phyloP scores from a whole-genome alignment of 2,329 filamentous ascomycete species.

The Diaporthe nobilis region DNA sequence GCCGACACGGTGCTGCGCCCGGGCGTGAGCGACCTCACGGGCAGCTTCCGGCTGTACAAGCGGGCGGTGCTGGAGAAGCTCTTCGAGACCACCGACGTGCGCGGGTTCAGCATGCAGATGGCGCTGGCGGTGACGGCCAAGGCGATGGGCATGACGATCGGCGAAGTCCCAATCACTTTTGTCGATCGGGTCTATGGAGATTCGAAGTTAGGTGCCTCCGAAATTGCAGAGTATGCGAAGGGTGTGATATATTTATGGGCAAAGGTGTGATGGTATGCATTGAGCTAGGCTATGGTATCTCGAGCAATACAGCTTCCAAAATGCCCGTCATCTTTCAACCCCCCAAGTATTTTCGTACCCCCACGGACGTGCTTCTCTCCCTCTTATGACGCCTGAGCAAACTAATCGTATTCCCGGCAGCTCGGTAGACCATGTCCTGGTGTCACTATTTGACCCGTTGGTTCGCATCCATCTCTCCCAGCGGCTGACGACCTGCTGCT shows the following conservation, averaged over 20 bases:
- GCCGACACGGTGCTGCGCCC: slow-evolving; percentile 94
- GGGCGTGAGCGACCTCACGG: slow-evolving; percentile 95
- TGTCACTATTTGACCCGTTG: too few relatives aligned
- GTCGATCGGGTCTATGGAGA: slow-evolving; percentile 94
- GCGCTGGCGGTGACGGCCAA: slow-evolving; percentile 99
- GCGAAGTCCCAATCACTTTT: slow-evolving; percentile 96
- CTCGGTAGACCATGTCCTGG: too few relatives aligned
- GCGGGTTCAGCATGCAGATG: slow-evolving; percentile 99
- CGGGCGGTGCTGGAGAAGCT: slow-evolving; percentile 89
- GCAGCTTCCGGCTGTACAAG: slow-evolving; percentile 96
- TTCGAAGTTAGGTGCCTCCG: background rate
- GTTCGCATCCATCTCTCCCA: too few relatives aligned
- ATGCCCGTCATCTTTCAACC: too few relatives aligned
- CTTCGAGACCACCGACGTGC: slow-evolving; percentile 91
- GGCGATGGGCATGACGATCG: slow-evolving; percentile 93
- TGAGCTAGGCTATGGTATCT: too few relatives aligned
- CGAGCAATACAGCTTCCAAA: too few relatives aligned
- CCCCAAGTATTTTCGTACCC: too few relatives aligned
- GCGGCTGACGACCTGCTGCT: too few relatives aligned
- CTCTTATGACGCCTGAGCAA: too few relatives aligned
- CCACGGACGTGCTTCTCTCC: too few relatives aligned
- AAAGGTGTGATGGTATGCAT: slow-evolving; percentile 81
- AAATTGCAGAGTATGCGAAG: slow-evolving; percentile 54
- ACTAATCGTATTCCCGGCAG: too few relatives aligned
- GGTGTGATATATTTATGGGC: slow-evolving; percentile 84